Evolutionary conservation across 768 basidiomycete species (phyloP).

Genomic region (Suillus fuscotomentosus): DNA sequence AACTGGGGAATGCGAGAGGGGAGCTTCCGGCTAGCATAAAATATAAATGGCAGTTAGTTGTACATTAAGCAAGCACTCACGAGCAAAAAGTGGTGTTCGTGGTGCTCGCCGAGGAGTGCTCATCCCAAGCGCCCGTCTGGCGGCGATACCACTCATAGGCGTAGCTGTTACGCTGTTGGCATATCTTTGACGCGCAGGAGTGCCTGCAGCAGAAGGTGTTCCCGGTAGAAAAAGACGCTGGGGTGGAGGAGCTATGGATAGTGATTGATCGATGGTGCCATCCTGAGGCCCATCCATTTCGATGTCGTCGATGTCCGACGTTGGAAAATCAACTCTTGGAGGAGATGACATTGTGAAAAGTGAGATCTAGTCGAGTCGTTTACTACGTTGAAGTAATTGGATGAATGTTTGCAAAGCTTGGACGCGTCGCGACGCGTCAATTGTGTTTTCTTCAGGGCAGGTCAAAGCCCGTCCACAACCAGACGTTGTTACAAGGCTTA

Average conservation of each 20-base stretch:
- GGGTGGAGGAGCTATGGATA: constrained; percentile 39
- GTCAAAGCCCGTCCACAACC: constrained; percentile 19
- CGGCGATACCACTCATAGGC: constrained; percentile 44
- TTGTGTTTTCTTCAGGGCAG: constrained; percentile 45
- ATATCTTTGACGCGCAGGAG: constrained; percentile 41
- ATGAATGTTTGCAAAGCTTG: constrained; percentile 12
- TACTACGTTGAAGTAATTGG: constrained; percentile 10
- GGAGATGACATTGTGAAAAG: constrained; percentile 56
- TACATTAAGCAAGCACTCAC: constrained; percentile 31
- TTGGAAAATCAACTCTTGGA: constrained; percentile 61
- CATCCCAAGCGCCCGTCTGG: constrained; percentile 54
- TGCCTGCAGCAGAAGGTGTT: constrained; percentile 52
- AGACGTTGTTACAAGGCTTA: not conserved
- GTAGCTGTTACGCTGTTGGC: constrained; percentile 39
- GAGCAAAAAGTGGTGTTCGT: constrained; percentile 47
- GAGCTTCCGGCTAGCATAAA: constrained; percentile 49
- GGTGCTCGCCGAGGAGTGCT: constrained; percentile 47
- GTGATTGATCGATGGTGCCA: constrained; percentile 29
- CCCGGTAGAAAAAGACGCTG: constrained; percentile 54
- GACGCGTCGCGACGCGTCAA: constrained; percentile 58
- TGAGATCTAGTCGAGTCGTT: not conserved
- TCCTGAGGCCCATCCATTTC: constrained; percentile 44
- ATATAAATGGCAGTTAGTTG: not conserved
- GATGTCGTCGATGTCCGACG: constrained; percentile 54
- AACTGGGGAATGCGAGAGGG: constrained; percentile 62